A percentile compares a stretch with the other conserved stretches of the same genome.
These are phyloP conservation scores for Podospora bellae-mahoneyi DNA, from an alignment of 495 filamentous ascomycete genomes.

Conservation along the genomic window DNA sequence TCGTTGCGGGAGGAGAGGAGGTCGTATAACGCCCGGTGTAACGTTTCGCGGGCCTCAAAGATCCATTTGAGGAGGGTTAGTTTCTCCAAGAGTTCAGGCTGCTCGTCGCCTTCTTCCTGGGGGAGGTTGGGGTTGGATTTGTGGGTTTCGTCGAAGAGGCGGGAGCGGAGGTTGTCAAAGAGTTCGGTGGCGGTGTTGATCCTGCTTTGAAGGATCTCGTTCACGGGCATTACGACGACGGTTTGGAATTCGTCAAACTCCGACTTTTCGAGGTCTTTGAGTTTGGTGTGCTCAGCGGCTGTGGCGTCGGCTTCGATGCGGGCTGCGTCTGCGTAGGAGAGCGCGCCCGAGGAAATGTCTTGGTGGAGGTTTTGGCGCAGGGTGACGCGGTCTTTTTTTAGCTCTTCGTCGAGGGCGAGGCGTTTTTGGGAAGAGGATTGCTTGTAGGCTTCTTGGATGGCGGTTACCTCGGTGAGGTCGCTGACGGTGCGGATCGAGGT, in stretches of 20 bases:
- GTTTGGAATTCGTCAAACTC: conserved; percentile 77
- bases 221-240: conserved; percentile 70
- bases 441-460: conserved; percentile 59
- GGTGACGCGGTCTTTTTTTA: conserved; percentile 42
- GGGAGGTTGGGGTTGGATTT: conserved; percentile 71
- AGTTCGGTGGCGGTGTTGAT: conserved; percentile 60
- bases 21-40: conserved; percentile 80
- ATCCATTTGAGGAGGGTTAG: conserved; percentile 96
- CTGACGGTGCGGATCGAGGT: conserved; percentile 70
- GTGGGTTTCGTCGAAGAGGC: conserved; percentile 70
- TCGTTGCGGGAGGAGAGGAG: conserved; percentile 79
- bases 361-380: conserved; percentile 62
- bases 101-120: conserved; percentile 92
- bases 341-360: conserved; percentile 68
- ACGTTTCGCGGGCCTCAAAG: conserved; percentile 84
- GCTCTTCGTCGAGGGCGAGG: conserved; percentile 41
- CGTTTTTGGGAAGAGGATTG: conserved; percentile 42
- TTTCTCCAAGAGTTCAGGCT: conserved; percentile 90
- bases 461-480: conserved; percentile 69
- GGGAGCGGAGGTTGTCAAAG: conserved; percentile 66
- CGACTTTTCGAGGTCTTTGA: conserved; percentile 61
- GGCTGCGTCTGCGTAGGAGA: conserved; percentile 77
- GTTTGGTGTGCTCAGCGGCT: conserved; percentile 57
- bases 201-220: conserved; percentile 65
- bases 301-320: conserved; percentile 65